Conservation (phyloP, 2,329 filamentous ascomycete genomes). For the Sphaerulina musiva region DNA sequence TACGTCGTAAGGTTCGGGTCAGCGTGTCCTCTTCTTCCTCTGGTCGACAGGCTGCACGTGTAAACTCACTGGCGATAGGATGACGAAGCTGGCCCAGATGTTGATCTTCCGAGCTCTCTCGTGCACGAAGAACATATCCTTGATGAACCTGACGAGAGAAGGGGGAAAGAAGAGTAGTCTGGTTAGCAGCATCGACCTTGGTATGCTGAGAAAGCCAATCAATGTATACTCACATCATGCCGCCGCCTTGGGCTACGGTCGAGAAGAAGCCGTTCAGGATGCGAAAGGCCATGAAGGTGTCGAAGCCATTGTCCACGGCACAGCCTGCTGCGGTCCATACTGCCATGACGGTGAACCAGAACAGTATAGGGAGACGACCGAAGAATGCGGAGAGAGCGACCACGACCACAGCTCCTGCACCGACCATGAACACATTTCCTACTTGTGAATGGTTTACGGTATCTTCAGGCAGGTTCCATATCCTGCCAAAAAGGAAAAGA, state of each 20-base stretch:
- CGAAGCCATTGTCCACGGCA: constrained; percentile 34
- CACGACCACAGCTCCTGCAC: constrained; percentile 38
- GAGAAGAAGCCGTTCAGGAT: constrained; percentile 40
- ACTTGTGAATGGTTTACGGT: constrained; percentile 9
- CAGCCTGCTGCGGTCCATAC: constrained; percentile 38
- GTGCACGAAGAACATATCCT: constrained; percentile 22
- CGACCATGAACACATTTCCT: constrained; percentile 36
- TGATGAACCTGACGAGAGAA: constrained; percentile 7
- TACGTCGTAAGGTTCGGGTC: background rate
- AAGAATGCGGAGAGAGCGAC: constrained; percentile 41
- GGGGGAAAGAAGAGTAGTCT: background rate
- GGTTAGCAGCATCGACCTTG: background rate
- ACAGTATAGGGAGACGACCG: constrained; percentile 41
- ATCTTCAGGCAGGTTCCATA: constrained; percentile 10
- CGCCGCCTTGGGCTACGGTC: constrained; percentile 13
- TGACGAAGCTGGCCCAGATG: constrained; percentile 13
- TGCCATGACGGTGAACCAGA: constrained; percentile 36
- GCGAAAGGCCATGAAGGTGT: constrained; percentile 39
- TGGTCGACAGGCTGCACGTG: background rate
- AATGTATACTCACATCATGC: constrained; percentile 6
- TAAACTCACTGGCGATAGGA: constrained; percentile 5
- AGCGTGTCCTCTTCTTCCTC: background rate
- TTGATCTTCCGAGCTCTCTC: constrained; percentile 20
- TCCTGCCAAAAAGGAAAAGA: background rate
- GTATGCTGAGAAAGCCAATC: background rate